These are phyloP conservation scores for Micromonas commoda DNA, from an alignment of 139 green algal species.

Conservation along the genomic window DNA sequence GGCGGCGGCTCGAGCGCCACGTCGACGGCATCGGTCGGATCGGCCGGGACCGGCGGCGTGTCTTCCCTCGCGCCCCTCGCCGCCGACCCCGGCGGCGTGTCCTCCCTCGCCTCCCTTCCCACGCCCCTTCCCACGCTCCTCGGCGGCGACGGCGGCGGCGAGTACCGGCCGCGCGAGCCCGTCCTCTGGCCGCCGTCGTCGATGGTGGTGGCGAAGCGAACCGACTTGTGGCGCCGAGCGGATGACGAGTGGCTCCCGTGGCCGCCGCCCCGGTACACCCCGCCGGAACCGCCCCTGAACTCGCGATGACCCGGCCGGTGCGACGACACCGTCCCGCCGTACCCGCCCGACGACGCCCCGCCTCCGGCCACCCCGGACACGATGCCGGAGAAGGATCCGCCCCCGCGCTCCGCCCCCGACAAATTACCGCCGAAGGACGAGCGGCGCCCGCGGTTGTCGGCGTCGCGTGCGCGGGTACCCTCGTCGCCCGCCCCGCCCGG, in stretches of 20 bases:
- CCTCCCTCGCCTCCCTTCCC: not conserved
- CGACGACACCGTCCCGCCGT: not conserved
- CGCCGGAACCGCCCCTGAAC: not conserved
- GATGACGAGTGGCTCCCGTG: not conserved
- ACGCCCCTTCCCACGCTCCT: not conserved
- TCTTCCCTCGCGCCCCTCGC: not conserved
- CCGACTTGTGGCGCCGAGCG: not conserved
- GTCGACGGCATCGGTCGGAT: no score
- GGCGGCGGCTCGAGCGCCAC: no score
- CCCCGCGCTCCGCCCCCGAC: no score
- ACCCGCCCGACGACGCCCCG: not conserved
- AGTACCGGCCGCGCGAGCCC: constrained; percentile 11
- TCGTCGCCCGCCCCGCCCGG: no score
- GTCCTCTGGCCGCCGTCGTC: constrained; percentile 6
- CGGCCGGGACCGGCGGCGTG: not conserved
- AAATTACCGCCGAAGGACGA: no score
- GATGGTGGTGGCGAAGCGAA: constrained; percentile 14
- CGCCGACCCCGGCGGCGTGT: not conserved
- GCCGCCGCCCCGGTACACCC: not conserved
- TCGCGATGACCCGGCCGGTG: not conserved
- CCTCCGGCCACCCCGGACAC: not conserved
- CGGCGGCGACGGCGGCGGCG: not conserved
- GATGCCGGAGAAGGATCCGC: not conserved
- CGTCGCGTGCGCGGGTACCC: no score
- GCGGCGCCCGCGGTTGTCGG: no score